Evolutionary conservation across 768 basidiomycete species (phyloP).

Genomic region (Exsudoporus frostii): DNA sequence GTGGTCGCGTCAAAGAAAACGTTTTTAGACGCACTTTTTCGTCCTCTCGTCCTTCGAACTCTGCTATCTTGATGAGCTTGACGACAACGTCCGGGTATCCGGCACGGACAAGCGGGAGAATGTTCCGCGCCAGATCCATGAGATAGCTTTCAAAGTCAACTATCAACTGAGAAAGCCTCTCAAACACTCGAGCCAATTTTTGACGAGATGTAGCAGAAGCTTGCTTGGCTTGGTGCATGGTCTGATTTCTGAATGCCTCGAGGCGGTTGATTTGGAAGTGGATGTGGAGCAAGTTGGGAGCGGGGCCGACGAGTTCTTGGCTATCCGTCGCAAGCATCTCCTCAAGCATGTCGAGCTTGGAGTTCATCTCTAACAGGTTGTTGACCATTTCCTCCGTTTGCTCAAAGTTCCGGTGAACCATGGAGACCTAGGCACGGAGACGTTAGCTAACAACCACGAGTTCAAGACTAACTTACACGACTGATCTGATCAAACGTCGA

Average conservation of each 20-base stretch:
- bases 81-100: slow-evolving; percentile 87
- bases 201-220: slow-evolving; percentile 62
- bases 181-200: slow-evolving; percentile 78
- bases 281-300: slow-evolving; percentile 83
- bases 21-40: slow-evolving; percentile 66
- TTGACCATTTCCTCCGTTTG: slow-evolving; percentile 95
- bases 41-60: slow-evolving; percentile 89
- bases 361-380: slow-evolving; percentile 89
- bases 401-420: slow-evolving; percentile 92
- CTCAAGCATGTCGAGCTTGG: slow-evolving; percentile 75
- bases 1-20: not conserved
- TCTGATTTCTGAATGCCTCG: slow-evolving; percentile 91
- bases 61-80: slow-evolving; percentile 88
- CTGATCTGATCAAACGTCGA: slow-evolving; percentile 95
- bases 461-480: slow-evolving; percentile 53
- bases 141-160: slow-evolving; percentile 85
- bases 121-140: slow-evolving; percentile 67
- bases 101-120: slow-evolving; percentile 74
- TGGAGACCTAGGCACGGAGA: slow-evolving; percentile 75
- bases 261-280: slow-evolving; percentile 92
- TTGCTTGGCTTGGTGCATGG: slow-evolving; percentile 90
- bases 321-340: slow-evolving; percentile 74
- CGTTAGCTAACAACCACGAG: not conserved
- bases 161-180: slow-evolving; percentile 77
- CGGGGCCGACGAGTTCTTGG: slow-evolving; percentile 77